These are phyloP conservation scores for Triticum monococcum DNA, from an alignment of 176 grass and related monocot genomes.

Conservation along the genomic window DNA sequence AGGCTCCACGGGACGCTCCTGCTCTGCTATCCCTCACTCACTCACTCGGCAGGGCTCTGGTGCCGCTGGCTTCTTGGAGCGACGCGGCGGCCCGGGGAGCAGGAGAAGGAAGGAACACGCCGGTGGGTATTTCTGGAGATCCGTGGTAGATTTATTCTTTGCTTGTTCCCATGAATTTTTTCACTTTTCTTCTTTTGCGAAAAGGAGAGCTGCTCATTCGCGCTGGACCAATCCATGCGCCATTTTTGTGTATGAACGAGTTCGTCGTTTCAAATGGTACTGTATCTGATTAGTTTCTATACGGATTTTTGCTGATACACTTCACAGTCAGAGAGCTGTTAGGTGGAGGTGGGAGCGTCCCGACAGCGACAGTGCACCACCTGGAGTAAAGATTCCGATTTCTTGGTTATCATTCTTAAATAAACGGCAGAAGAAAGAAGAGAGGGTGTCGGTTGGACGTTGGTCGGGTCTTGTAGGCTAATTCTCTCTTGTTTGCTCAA, in stretches of 20 bases:
- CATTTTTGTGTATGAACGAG: neutral
- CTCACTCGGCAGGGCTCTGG: neutral
- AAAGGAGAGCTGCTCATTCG: neutral
- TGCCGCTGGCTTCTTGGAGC: neutral
- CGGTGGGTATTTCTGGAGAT: neutral
- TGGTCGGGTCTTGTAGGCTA: neutral
- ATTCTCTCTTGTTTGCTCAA: too few relatives aligned
- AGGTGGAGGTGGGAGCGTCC: neutral
- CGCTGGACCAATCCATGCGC: neutral
- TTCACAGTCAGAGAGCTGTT: neutral
- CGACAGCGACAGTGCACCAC: neutral
- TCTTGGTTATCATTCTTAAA: too few relatives aligned
- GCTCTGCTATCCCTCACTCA: neutral
- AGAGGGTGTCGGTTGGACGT: neutral
- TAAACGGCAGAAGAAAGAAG: neutral
- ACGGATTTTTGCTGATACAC: neutral
- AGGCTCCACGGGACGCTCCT: neutral
- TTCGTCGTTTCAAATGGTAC: neutral
- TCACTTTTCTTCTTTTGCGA: neutral
- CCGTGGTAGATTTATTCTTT: neutral
- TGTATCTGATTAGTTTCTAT: too few relatives aligned
- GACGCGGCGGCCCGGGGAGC: conserved; percentile 19
- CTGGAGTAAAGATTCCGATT: neutral
- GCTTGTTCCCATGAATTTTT: neutral
- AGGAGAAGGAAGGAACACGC: neutral